Evolutionary conservation across 2,329 filamentous ascomycete genomes (phyloP).

Genomic region (Exophiala calicioides): DNA sequence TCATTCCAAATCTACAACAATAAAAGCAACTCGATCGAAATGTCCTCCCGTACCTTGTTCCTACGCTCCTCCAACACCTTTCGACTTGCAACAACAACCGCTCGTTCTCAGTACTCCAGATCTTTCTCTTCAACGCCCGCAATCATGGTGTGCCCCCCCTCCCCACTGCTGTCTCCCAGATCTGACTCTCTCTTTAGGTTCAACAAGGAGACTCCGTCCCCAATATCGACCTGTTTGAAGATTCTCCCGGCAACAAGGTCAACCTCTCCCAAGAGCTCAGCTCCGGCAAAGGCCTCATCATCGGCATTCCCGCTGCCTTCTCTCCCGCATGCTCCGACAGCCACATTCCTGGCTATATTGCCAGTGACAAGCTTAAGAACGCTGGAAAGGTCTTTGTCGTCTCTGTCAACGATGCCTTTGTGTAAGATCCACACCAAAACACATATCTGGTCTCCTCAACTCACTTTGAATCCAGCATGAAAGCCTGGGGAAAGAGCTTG

Average conservation of each 20-base stretch:
- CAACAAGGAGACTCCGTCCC: constrained; percentile 79
- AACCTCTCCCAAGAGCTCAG: constrained; percentile 76
- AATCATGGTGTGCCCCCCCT: constrained; percentile 28
- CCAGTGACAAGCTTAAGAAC: constrained; percentile 69
- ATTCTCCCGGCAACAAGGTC: constrained; percentile 88
- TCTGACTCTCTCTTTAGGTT: constrained; percentile 55
- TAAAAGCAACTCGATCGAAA: constrained; percentile 6
- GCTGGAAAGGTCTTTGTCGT: constrained; percentile 87
- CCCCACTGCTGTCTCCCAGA: neutral
- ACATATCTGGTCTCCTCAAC: too few relatives aligned
- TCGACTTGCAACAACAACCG: constrained; percentile 7
- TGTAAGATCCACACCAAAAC: constrained; percentile 61
- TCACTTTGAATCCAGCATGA: constrained; percentile 67
- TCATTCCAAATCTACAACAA: constrained; percentile 18
- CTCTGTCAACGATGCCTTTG: constrained; percentile 91
- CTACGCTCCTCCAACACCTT: constrained; percentile 19
- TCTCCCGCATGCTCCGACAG: constrained; percentile 65
- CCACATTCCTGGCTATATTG: constrained; percentile 83
- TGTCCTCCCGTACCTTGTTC: constrained; percentile 26
- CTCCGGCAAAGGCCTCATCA: constrained; percentile 73
- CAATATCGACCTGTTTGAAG: constrained; percentile 73
- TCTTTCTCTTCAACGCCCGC: constrained; percentile 28
- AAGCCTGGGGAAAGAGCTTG: constrained; percentile 78
- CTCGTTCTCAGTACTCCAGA: constrained; percentile 18
- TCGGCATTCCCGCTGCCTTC: constrained; percentile 83